A percentile compares a stretch with the other conserved stretches of the same genome.
Evolutionary conservation across 2,329 filamentous ascomycete genomes (phyloP).

Genomic region (Thelonectria olida): DNA sequence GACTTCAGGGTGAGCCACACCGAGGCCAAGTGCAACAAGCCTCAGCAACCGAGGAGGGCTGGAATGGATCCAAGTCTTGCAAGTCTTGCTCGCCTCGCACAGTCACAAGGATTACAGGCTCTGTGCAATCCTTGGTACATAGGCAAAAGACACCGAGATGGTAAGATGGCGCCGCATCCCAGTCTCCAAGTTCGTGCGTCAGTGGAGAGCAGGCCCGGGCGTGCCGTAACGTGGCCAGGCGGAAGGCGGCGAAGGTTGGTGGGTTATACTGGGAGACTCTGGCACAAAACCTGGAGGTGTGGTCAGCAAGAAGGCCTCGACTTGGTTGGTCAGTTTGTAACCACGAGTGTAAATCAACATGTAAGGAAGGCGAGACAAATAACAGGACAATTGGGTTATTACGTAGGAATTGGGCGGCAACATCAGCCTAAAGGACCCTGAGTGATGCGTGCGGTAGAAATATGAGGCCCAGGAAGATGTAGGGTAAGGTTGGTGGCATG

Average conservation of each 20-base stretch:
- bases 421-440: not conserved
- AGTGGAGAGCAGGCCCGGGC: constrained; percentile 35
- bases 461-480: constrained; percentile 6
- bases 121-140: constrained; percentile 20
- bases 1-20: constrained; percentile 30
- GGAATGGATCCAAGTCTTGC: not conserved
- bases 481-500: not conserved
- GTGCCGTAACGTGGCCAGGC: constrained; percentile 23
- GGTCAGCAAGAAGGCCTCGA: not conserved
- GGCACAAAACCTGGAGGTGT: constrained; percentile 19
- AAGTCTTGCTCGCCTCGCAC: not conserved
- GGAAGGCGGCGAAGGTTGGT: constrained; percentile 16
- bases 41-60: not conserved
- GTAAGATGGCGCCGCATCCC: constrained; percentile 30
- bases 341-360: not conserved
- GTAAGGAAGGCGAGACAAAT: not conserved
- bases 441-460: not conserved
- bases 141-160: constrained; percentile 21
- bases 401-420: not conserved
- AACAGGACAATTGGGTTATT: not conserved
- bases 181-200: constrained; percentile 34
- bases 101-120: constrained; percentile 4
- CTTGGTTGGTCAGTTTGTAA: constrained; percentile 3
- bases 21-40: not conserved
- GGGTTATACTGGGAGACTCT: too few relatives aligned